Conservation (phyloP, 805 yeast species). For the Teunomyces atbi region DNA sequence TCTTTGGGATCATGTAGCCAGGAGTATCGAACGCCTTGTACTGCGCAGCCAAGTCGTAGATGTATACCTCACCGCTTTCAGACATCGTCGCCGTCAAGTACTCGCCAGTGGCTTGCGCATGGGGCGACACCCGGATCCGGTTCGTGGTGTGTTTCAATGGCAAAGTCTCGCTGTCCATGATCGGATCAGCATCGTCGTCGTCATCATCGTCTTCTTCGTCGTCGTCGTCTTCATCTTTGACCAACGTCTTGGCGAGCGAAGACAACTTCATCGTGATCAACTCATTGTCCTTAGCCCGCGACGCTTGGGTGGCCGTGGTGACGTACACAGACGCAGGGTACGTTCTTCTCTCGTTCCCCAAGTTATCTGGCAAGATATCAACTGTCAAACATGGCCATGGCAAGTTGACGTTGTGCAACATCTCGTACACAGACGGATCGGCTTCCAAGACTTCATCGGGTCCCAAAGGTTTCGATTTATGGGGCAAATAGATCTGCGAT, state of each 20-base stretch:
- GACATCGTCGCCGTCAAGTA: slow-evolving; percentile 83
- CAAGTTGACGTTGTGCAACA: slow-evolving; percentile 89
- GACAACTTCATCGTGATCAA: slow-evolving; percentile 79
- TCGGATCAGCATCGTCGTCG: slow-evolving; percentile 75
- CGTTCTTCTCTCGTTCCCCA: slow-evolving; percentile 84
- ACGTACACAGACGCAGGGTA: slow-evolving; percentile 86
- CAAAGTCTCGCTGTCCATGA: slow-evolving; percentile 80
- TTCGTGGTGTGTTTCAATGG: slow-evolving; percentile 83
- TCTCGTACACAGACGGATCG: slow-evolving; percentile 92
- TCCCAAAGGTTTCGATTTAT: slow-evolving; percentile 83
- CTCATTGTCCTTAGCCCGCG: slow-evolving; percentile 83
- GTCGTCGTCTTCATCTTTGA: slow-evolving; percentile 76
- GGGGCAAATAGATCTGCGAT: slow-evolving; percentile 75
- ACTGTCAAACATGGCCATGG: slow-evolving; percentile 97
- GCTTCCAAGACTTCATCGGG: slow-evolving; percentile 96
- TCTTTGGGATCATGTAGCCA: slow-evolving; percentile 77
- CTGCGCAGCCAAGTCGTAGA: slow-evolving; percentile 81
- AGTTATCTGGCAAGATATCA: slow-evolving; percentile 80
- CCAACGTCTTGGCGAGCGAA: slow-evolving; percentile 79
- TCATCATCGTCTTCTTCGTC: slow-evolving; percentile 74
- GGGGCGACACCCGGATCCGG: slow-evolving; percentile 82
- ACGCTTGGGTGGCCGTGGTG: slow-evolving; percentile 93
- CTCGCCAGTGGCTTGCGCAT: slow-evolving; percentile 70
- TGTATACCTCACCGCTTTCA: slow-evolving; percentile 85
- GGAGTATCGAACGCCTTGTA: slow-evolving; percentile 83